Base-by-base conservation (phyloP, 352 stramenopile species). In the Pythium aristosporum region DNA sequence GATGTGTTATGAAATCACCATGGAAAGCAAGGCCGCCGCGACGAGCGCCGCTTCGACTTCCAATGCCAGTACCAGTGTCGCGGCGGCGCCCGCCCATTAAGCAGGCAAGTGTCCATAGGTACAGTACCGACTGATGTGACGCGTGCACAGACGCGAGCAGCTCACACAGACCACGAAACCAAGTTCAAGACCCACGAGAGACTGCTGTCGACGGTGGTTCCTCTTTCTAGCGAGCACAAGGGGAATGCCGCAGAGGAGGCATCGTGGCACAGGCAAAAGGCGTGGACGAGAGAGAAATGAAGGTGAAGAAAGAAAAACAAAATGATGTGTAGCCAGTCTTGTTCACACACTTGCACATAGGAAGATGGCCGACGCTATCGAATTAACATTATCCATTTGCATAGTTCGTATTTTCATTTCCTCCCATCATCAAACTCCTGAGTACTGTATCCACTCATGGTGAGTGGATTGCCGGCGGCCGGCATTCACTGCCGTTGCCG, bases 1-100 rank as follows among this genome's bases (percentile, higher is more conserved):
- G 39, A 84, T 81, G 71, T 94, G 85, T 69, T 82, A 84, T 58
- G 79, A 88, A 37, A 76, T 84, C 56, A 79, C 68, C 63, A 60
- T 37, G 44, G 74, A 85, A 21, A 64, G 63, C 41, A 42, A 62
- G 48, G 37, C 43, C n/a, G 37, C 34, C 13, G 46, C 52, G 21
- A 59, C 36, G 12, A 47, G 36, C 21, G 52, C 61, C 46, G 34
- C 34, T 13, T n/a, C 13, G 39, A 46, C 5, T 46, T 20, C 39
- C 39, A 46, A 20, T 46, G 13, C 39, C 39, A 46, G 61, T 23
- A 46, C 47, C n/a, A 23, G 41, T 9, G 62, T 30, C 23, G 42
- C 42, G n/a, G 62, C 55, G 2, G 54, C 61, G 9, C 25, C 50
- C 2, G 61, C 63, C 0, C 54, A 69, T 37, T 69, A 64, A 39